These are phyloP conservation scores for Avena eriantha DNA, from an alignment of 176 grass and related monocot genomes.

Conservation along the genomic window DNA sequence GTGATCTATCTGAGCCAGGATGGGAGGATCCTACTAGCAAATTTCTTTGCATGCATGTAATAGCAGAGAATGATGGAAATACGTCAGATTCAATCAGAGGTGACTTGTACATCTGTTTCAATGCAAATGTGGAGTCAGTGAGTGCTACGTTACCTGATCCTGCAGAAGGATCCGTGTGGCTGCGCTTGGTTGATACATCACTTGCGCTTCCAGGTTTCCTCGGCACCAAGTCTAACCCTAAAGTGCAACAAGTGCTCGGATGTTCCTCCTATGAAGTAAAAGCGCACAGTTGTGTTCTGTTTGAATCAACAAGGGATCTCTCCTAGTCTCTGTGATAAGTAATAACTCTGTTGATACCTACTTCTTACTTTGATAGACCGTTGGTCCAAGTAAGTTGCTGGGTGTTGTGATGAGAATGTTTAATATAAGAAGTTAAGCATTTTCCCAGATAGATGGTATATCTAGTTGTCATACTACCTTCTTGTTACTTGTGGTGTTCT, in stretches of 20 bases:
- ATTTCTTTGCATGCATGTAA: conserved; percentile 74
- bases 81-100: conserved; percentile 42
- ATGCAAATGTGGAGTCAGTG: conserved; percentile 51
- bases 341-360: conserved; percentile 33
- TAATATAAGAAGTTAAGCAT: conserved; percentile 35
- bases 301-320: conserved; percentile 69
- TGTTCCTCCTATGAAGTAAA: conserved; percentile 74
- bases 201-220: conserved; percentile 92
- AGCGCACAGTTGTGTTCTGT: conserved; percentile 78
- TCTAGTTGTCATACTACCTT: conserved; percentile 7
- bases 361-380: background rate
- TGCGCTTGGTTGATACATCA: conserved; percentile 90
- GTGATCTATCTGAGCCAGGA: conserved; percentile 59
- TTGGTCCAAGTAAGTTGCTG: conserved; percentile 9
- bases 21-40: conserved; percentile 73
- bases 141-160: conserved; percentile 62
- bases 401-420: conserved; percentile 37
- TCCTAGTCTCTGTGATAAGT: conserved; percentile 39
- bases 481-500: conserved; percentile 1
- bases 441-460: background rate
- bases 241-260: conserved; percentile 54
- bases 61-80: conserved; percentile 50
- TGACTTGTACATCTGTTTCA: conserved; percentile 83
- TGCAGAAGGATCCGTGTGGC: conserved; percentile 70
- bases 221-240: conserved; percentile 42